Base-by-base conservation (phyloP, 1,139 yeast species). In the Yamadazyma atlantica region DNA sequence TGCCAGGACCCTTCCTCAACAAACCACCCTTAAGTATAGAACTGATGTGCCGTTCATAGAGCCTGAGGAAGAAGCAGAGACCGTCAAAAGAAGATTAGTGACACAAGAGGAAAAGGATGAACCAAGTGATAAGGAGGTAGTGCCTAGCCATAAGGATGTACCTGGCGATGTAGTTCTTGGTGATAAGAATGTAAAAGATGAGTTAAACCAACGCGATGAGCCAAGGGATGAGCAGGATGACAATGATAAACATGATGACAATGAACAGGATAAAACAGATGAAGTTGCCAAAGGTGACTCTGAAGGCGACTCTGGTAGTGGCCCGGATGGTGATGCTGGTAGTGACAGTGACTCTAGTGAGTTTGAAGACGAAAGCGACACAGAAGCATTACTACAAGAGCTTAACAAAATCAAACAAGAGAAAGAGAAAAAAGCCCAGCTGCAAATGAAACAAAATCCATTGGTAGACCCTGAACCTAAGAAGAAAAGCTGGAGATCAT, bases 1-100 rank as follows among this genome's bases (percentile, higher is more conserved):
- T 57, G 73, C 88, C 2, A 66, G 95, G 35, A 66, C 78, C 11
- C 65, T 85, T 13, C 85, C 92, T 0, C 88, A 85, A 10, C 95
- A 89, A 47, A 75, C 75, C 8, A 69, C 67, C 51, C 62, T 90
- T 41, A 90, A 90, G 57, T 73, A 64, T 49, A 58, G 94, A 48
- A 60, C 60, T 28, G 69, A 65, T 33, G 64, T 48, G 10, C 30
- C 30, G 19, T 16, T 28, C n/a, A 28, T 27, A 49, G 51, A 34
- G 44, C 47, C 18, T 44, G 41, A 12, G 39, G 26, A n/a, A 4
- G 26, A 40, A 18, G 46, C 40, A 15, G 17, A 26, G 30, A 4
- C 19, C 4, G 11, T 4, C 11, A 23, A 7, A 23, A 23, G 12
- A 11, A 7, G 26, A n/a, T 8, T n/a, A 7, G 9, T 19, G 12